phyloP scores from a whole-genome alignment of 2,329 filamentous ascomycete genomes.

The Venturia oleaginea region DNA sequence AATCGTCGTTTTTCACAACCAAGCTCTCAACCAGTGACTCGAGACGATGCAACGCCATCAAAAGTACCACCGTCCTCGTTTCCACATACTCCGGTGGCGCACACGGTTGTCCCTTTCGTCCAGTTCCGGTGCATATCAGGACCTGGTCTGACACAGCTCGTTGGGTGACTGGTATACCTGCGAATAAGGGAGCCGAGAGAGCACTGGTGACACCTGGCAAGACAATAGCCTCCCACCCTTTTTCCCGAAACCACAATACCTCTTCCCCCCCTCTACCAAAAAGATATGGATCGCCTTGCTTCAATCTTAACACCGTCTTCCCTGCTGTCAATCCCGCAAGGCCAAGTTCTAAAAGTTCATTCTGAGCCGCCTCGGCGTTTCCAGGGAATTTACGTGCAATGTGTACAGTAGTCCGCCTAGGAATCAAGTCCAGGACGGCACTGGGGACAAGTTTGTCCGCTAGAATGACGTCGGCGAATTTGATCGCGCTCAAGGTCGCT shows the following conservation, averaged over 20 bases:
- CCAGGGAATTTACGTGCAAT: conserved; percentile 97
- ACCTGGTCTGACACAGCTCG: conserved; percentile 86
- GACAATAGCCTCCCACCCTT: conserved; percentile 63
- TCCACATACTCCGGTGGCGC: conserved; percentile 69
- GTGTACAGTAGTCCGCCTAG: conserved; percentile 76
- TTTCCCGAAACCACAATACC: conserved; percentile 67
- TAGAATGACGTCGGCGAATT: conserved; percentile 66
- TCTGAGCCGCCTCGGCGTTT: conserved; percentile 87
- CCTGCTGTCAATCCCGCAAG: conserved; percentile 60
- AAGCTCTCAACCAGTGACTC: conserved; percentile 63
- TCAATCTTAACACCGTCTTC: conserved; percentile 75
- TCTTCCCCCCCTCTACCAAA: conserved; percentile 95
- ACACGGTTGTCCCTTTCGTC: conserved; percentile 76
- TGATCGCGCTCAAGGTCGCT: conserved; percentile 68
- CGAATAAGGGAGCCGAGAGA: conserved; percentile 78
- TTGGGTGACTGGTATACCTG: conserved; percentile 79
- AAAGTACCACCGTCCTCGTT: conserved; percentile 77
- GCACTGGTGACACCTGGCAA: conserved; percentile 87
- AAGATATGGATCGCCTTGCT: conserved; percentile 94
- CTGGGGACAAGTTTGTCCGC: conserved; percentile 81
- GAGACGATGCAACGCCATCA: conserved; percentile 91
- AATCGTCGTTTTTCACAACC: conserved; percentile 13
- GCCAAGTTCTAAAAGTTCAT: conserved; percentile 75
- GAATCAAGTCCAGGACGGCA: conserved; percentile 79
- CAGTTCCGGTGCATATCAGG: conserved; percentile 91